These are phyloP conservation scores for Arthrobotrys conoides DNA, from an alignment of 2,329 filamentous ascomycete genomes.

Conservation along the genomic window DNA sequence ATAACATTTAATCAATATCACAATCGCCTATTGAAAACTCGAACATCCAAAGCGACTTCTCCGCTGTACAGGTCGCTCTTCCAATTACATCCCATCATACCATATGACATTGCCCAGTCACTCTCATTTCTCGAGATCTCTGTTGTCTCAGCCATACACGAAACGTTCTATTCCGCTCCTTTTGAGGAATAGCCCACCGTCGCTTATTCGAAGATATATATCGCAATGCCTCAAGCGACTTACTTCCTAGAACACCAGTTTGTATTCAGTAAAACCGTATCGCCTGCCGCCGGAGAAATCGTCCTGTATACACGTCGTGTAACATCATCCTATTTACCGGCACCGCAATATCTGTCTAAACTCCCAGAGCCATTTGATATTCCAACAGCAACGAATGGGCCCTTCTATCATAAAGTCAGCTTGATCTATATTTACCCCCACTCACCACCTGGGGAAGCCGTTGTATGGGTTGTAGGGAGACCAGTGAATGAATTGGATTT, in stretches of 20 bases:
- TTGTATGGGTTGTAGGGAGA: background rate
- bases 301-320: background rate
- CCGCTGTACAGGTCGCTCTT: background rate
- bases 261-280: background rate
- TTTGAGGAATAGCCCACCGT: background rate
- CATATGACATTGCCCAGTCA: background rate
- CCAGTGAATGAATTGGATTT: background rate
- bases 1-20: background rate
- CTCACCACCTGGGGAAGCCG: background rate
- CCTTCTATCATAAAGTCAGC: conserved; percentile 1
- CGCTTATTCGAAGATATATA: background rate
- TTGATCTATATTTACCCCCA: background rate
- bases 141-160: background rate
- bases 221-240: background rate
- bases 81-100: background rate
- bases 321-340: background rate
- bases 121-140: background rate
- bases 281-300: background rate
- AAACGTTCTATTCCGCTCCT: background rate
- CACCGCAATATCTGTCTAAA: background rate
- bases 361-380: background rate
- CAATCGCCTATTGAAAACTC: background rate
- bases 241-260: conserved; percentile 8
- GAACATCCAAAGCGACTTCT: background rate
- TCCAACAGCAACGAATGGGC: conserved; percentile 8